Percentiles rank a stretch among this genome's conserved stretches.
phyloP scores from a whole-genome alignment of 2,329 filamentous ascomycete genomes.

The Apiospora arundinis region DNA sequence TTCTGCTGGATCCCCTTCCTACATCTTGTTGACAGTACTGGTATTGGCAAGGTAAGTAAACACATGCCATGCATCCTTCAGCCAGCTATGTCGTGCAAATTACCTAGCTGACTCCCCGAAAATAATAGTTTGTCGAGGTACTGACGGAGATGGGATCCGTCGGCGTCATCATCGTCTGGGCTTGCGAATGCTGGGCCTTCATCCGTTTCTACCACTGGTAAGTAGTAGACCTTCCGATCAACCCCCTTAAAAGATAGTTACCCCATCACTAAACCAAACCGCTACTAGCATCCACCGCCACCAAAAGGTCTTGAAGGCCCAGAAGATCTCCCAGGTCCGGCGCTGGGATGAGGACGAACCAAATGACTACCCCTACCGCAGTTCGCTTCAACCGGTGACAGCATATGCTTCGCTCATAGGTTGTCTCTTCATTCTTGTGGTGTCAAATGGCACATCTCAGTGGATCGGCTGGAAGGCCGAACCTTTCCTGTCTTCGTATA shows the following conservation, averaged over 20 bases:
- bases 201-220: conserved; percentile 46
- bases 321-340: conserved; percentile 34
- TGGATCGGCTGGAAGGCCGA: conserved; percentile 44
- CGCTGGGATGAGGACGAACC: conserved; percentile 33
- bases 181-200: conserved; percentile 48
- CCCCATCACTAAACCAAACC: background rate
- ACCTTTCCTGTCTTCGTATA: conserved; percentile 46
- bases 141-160: conserved; percentile 46
- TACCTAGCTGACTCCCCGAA: conserved; percentile 19
- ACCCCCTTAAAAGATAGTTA: background rate
- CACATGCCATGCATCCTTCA: background rate
- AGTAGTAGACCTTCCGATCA: conserved; percentile 20
- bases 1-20: conserved; percentile 51
- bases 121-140: conserved; percentile 45
- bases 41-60: conserved; percentile 22
- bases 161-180: conserved; percentile 47
- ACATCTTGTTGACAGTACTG: conserved; percentile 36
- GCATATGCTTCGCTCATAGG: conserved; percentile 43
- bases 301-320: conserved; percentile 30
- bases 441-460: conserved; percentile 42
- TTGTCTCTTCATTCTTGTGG: conserved; percentile 43
- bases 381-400: conserved; percentile 45
- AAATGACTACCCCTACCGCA: conserved; percentile 46
- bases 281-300: conserved; percentile 34
- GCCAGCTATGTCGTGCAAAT: background rate